Conservation (phyloP, 2,329 filamentous ascomycete species). For the Aspergillus oerlinghausenensis region DNA sequence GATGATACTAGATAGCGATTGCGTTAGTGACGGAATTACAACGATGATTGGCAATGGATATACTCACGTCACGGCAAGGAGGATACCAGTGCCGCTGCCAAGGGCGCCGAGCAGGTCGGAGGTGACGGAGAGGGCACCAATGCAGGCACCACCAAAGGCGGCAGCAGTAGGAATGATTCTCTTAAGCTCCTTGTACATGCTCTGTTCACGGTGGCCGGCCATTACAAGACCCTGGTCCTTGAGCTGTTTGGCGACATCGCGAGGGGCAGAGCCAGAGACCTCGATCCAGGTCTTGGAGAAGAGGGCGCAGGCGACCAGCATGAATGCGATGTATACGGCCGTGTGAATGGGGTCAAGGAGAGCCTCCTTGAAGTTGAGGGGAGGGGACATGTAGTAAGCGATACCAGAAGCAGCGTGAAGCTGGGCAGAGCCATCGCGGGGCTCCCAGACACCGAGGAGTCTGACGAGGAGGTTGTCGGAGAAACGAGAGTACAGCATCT, state of each 20-base stretch:
- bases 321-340: constrained; percentile 90
- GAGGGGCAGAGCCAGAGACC: constrained; percentile 93
- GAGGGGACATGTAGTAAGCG: constrained; percentile 99
- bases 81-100: constrained; percentile 93
- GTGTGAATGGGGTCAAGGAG: constrained; percentile 97
- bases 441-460: constrained; percentile 97
- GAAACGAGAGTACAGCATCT: constrained; percentile 99
- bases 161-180: constrained; percentile 97
- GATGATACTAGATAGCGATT: constrained; percentile 68
- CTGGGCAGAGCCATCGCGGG: constrained; percentile 88
- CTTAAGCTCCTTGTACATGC: constrained; percentile 99
- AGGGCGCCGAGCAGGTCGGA: constrained; percentile 94
- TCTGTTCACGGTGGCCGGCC: constrained; percentile 98
- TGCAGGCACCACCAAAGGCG: constrained; percentile 97
- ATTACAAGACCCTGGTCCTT: constrained; percentile 99
- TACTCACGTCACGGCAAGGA: constrained; percentile 95
- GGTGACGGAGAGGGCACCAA: constrained; percentile 91
- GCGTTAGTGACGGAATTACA: constrained; percentile 6
- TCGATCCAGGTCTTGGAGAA: constrained; percentile 99
- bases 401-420: constrained; percentile 90
- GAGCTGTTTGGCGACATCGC: constrained; percentile 98
- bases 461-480: constrained; percentile 97
- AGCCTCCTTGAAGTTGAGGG: constrained; percentile 94
- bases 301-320: constrained; percentile 93
- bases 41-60: neutral